phyloP scores from a whole-genome alignment of 2,329 filamentous ascomycete species.

The Didymosphaeria variabile region DNA sequence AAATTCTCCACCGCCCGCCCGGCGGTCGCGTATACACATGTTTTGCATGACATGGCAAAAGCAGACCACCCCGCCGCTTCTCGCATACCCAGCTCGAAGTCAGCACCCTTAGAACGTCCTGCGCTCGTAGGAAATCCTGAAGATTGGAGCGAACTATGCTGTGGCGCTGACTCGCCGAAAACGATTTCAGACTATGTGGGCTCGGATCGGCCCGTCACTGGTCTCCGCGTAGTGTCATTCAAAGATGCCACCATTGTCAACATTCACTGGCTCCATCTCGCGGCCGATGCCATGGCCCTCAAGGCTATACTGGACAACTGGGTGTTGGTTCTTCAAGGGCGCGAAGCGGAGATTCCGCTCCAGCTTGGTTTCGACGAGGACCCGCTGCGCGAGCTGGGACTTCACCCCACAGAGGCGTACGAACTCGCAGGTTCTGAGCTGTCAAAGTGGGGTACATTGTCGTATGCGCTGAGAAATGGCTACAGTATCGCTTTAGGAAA shows the following conservation, averaged over 20 bases:
- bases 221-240: slow-evolving; percentile 6
- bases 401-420: slow-evolving; percentile 6
- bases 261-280: slow-evolving; percentile 6
- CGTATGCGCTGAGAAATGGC: slow-evolving; percentile 11
- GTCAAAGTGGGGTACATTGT: slow-evolving; percentile 11
- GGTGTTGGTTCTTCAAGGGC: slow-evolving; percentile 4
- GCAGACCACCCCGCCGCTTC: not conserved
- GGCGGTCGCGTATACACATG: slow-evolving; percentile 1
- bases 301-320: slow-evolving; percentile 10
- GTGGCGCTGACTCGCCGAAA: not conserved
- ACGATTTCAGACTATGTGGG: not conserved
- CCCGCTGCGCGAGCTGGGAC: slow-evolving; percentile 10
- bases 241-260: slow-evolving; percentile 7
- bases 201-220: not conserved
- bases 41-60: not conserved
- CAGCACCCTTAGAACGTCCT: not conserved
- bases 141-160: slow-evolving; percentile 1
- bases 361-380: slow-evolving; percentile 3
- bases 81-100: slow-evolving; percentile 8
- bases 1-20: not conserved
- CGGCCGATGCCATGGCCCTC: slow-evolving; percentile 4
- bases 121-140: slow-evolving; percentile 1
- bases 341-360: not conserved
- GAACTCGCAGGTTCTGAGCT: slow-evolving; percentile 11
- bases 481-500: slow-evolving; percentile 8